Conservation (phyloP, 1,284 basidiomycete genomes). For the Cryptococcus neoformans region DNA sequence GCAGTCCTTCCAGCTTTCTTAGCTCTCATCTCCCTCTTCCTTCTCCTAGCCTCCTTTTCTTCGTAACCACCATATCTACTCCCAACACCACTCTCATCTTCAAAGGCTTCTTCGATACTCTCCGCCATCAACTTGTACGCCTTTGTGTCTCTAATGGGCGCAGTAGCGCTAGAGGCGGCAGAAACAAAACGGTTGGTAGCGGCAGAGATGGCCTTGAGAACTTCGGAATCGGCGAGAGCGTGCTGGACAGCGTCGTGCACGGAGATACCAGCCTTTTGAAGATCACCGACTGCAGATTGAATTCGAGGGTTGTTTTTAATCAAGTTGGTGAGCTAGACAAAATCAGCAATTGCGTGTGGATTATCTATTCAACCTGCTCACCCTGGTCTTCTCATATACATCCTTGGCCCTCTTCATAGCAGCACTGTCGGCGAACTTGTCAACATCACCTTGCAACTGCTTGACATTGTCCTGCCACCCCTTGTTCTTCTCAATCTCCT, state of each 20-base stretch:
- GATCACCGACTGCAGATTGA: slow-evolving; percentile 84
- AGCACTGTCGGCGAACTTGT: slow-evolving; percentile 94
- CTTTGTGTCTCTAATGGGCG: slow-evolving; percentile 90
- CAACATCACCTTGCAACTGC: slow-evolving; percentile 94
- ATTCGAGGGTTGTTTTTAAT: slow-evolving; percentile 96
- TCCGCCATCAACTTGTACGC: slow-evolving; percentile 92
- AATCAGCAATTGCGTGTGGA: not conserved
- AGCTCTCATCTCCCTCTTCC: slow-evolving; percentile 68
- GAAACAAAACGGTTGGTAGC: slow-evolving; percentile 74
- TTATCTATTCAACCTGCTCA: slow-evolving; percentile 51
- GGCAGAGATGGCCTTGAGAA: slow-evolving; percentile 71
- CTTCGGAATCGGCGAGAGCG: slow-evolving; percentile 88
- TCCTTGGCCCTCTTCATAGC: slow-evolving; percentile 90
- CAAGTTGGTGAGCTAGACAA: slow-evolving; percentile 72
- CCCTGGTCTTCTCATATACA: slow-evolving; percentile 89
- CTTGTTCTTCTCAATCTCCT: slow-evolving; percentile 89
- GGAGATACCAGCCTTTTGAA: slow-evolving; percentile 83
- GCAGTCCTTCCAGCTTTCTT: slow-evolving; percentile 73
- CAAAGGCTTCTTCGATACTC: slow-evolving; percentile 75
- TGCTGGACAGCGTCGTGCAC: slow-evolving; percentile 91
- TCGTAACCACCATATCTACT: slow-evolving; percentile 92
- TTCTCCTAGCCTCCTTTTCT: slow-evolving; percentile 80
- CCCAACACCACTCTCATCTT: slow-evolving; percentile 65
- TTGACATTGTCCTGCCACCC: slow-evolving; percentile 96
- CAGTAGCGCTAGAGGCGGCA: slow-evolving; percentile 72